phyloP scores from a whole-genome alignment of 192 early-diverging fungal species.

The Umbelopsis ramanniana region DNA sequence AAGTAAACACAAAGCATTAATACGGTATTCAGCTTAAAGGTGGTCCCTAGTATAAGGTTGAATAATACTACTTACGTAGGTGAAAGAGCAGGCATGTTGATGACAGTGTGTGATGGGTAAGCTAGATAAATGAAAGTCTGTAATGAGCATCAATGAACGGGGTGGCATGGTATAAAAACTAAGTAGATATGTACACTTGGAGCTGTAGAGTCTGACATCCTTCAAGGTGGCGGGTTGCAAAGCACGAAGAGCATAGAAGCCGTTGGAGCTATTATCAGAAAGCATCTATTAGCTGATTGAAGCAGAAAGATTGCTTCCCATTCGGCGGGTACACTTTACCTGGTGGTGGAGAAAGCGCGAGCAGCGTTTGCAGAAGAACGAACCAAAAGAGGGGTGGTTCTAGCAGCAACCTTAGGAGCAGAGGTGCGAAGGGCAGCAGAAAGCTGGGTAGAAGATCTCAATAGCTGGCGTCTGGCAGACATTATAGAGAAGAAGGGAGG shows the following conservation, averaged over 20 bases:
- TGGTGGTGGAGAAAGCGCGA: conserved; percentile 47
- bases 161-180: conserved; percentile 15
- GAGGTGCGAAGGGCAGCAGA: conserved; percentile 31
- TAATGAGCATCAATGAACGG: neutral
- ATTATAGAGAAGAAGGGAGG: conserved; percentile 13
- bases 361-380: conserved; percentile 37
- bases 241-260: conserved; percentile 48
- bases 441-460: conserved; percentile 26
- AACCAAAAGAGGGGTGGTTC: conserved; percentile 34
- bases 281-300: neutral
- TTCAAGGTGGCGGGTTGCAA: conserved; percentile 42
- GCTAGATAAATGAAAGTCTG: conserved; percentile 41
- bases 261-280: conserved; percentile 32
- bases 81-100: conserved; percentile 98
- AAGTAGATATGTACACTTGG: conserved; percentile 45
- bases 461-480: conserved; percentile 38
- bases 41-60: neutral
- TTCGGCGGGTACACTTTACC: conserved; percentile 29
- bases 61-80: conserved; percentile 70
- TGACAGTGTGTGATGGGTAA: conserved; percentile 79
- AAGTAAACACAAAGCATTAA: neutral
- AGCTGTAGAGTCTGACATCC: conserved; percentile 55
- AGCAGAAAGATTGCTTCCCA: neutral
- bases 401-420: conserved; percentile 32
- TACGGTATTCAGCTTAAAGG: neutral